Evolutionary conservation across 2,329 filamentous ascomycete genomes (phyloP).

Genomic region (Fusarium xylarioides): DNA sequence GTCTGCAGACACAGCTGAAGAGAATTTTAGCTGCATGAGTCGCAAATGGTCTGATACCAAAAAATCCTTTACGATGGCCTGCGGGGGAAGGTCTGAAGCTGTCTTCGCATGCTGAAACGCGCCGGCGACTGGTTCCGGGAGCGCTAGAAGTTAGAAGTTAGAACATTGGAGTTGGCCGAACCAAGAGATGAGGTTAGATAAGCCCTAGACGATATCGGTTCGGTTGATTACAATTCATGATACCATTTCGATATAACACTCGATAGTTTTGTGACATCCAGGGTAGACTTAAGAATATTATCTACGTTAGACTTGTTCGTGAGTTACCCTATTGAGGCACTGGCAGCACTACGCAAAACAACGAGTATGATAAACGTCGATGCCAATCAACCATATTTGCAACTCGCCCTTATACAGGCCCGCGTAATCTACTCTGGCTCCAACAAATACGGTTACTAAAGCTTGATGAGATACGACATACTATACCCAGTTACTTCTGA

Average conservation of each 20-base stretch:
- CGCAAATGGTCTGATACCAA: neutral
- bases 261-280: neutral
- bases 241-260: neutral
- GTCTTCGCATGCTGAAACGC: constrained; percentile 12
- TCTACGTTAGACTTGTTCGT: too few relatives aligned
- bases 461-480: neutral
- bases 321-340: too few relatives aligned
- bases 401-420: neutral
- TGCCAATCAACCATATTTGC: neutral
- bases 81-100: neutral
- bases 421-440: neutral
- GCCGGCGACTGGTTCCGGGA: neutral
- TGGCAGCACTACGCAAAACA: too few relatives aligned
- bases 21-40: constrained; percentile 21
- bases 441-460: too few relatives aligned
- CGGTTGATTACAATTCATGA: neutral
- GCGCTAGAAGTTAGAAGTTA: constrained; percentile 27
- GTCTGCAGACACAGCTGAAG: neutral
- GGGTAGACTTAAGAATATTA: too few relatives aligned
- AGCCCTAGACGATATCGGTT: neutral
- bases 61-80: neutral
- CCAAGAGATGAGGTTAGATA: neutral
- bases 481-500: neutral
- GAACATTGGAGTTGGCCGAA: neutral
- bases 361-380: neutral